A percentile compares a stretch with the other conserved stretches of the same genome.
These are phyloP conservation scores for Pseudogymnoascus destructans DNA, from an alignment of 2,329 filamentous ascomycete genomes.

Conservation along the genomic window DNA sequence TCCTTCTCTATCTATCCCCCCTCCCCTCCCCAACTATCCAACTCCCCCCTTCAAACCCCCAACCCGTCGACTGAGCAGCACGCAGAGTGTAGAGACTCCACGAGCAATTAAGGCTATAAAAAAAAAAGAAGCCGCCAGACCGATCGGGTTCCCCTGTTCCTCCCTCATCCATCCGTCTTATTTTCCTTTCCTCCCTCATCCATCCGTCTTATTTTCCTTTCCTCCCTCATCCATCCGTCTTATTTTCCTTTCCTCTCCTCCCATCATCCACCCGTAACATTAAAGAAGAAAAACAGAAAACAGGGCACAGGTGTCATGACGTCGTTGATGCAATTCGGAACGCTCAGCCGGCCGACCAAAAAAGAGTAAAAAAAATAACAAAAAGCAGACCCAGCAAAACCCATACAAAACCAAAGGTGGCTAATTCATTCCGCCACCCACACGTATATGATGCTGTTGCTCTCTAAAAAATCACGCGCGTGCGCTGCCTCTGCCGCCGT, in stretches of 20 bases:
- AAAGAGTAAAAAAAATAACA: background rate
- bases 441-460: background rate
- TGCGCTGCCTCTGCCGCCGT: background rate
- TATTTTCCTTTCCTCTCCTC: background rate
- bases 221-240: background rate
- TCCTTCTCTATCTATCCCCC: background rate
- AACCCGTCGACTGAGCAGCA: background rate
- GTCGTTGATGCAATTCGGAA: background rate
- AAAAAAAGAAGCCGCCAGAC: background rate
- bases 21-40: background rate
- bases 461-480: background rate
- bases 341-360: background rate
- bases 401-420: background rate
- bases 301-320: background rate
- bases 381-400: background rate
- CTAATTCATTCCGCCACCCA: no score
- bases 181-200: no score
- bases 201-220: background rate
- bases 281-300: background rate
- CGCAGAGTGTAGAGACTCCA: background rate
- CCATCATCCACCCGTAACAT: background rate
- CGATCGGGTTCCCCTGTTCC: background rate
- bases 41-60: background rate
- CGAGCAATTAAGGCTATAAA: background rate
- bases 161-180: background rate